A percentile compares a stretch with the other conserved stretches of the same genome.
These are phyloP conservation scores for Mycena leptocephala DNA, from an alignment of 768 basidiomycete genomes.

Conservation along the genomic window DNA sequence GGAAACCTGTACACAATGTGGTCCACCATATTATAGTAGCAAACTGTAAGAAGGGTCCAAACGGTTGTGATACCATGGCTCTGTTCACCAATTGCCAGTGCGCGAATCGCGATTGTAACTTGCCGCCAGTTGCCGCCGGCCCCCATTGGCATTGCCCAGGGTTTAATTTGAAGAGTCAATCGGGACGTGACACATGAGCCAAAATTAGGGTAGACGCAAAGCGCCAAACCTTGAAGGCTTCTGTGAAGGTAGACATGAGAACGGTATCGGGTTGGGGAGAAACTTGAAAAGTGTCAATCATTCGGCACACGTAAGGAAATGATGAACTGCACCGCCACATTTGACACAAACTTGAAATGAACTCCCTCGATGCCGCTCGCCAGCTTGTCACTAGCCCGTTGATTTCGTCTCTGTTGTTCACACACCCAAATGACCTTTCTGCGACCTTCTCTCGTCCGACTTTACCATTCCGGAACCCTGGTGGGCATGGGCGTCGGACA, in stretches of 20 bases:
- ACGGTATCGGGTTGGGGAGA: neutral
- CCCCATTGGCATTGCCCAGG: neutral
- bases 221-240: neutral
- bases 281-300: neutral
- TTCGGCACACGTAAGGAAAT: neutral
- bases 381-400: conserved; percentile 33
- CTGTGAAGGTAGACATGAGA: neutral
- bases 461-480: conserved; percentile 42
- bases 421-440: conserved; percentile 66
- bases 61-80: no score
- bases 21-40: no score
- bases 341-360: neutral
- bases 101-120: no score
- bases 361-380: conserved; percentile 13
- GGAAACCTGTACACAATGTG: no score
- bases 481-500: conserved; percentile 54
- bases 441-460: conserved; percentile 39
- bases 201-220: neutral
- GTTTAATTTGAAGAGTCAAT: neutral
- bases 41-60: no score
- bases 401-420: conserved; percentile 53
- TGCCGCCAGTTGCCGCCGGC: no score
- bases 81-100: no score
- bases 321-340: conserved; percentile 16
- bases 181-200: neutral